Percentiles rank a stretch among this genome's conserved stretches.
phyloP scores from a whole-genome alignment of 164 flowering plant species.

The Aristolochia californica region DNA sequence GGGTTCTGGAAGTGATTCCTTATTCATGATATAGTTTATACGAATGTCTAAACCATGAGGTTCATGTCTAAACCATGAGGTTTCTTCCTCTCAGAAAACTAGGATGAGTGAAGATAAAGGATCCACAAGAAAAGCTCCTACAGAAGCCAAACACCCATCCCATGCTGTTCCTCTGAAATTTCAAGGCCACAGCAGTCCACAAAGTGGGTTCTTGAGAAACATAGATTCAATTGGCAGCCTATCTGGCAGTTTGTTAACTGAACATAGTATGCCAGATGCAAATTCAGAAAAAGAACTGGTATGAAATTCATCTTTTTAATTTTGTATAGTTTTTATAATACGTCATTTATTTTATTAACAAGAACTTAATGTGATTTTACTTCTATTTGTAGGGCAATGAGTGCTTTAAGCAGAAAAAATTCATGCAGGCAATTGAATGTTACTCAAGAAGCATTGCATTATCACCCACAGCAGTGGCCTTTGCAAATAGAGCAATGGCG shows the following conservation, averaged over 20 bases:
- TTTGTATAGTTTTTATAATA: too few species aligned
- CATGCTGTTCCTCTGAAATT: conserved; percentile 1
- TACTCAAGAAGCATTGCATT: conserved; percentile 95
- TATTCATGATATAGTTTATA: too few species aligned
- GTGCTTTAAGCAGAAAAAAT: conserved; percentile 87
- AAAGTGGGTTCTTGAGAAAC: conserved; percentile 23
- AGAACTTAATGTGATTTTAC: conserved; percentile 1
- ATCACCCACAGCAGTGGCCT: conserved; percentile 84
- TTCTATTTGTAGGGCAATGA: conserved; percentile 62
- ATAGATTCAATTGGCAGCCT: conserved; percentile 28
- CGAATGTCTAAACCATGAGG: conserved; percentile 3
- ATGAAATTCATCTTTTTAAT: conserved; percentile 5
- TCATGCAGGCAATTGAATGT: conserved; percentile 79
- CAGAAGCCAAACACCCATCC: conserved; percentile 2
- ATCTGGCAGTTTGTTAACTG: conserved; percentile 31
- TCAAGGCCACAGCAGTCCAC: conserved; percentile 4
- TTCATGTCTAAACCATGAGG: conserved; percentile 4
- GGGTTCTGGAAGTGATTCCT: too few species aligned
- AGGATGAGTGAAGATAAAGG: conserved; percentile 17
- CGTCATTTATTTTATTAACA: too few species aligned
- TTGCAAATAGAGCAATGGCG: conserved; percentile 97
- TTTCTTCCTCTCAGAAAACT: conserved; percentile 16
- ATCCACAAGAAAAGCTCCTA: conserved; percentile 13
- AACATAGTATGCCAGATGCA: conserved; percentile 59
- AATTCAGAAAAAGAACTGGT: conserved; percentile 91